These are phyloP conservation scores for Lactuca sativa DNA, from an alignment of 129 eudicot species.

Conservation along the genomic window DNA sequence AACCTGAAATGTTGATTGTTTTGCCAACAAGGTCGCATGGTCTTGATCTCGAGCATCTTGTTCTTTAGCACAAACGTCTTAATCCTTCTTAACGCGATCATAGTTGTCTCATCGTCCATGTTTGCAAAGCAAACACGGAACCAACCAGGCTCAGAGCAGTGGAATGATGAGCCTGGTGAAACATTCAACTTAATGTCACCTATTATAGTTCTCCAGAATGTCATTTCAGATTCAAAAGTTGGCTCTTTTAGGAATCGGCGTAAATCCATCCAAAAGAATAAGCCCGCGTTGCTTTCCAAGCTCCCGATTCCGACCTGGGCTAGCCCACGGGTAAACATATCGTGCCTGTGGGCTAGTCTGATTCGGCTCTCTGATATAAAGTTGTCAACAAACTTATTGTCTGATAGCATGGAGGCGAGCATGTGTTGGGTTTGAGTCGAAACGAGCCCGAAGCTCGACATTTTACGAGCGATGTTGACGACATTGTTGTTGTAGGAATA, in stretches of 20 bases:
- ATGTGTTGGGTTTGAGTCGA: slow-evolving; percentile 63
- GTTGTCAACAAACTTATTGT: slow-evolving; percentile 37
- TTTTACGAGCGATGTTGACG: slow-evolving; percentile 47
- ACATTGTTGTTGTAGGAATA: slow-evolving; percentile 64
- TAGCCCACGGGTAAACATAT: slow-evolving; percentile 47
- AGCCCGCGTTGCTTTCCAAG: slow-evolving; percentile 54
- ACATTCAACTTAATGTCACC: slow-evolving; percentile 53
- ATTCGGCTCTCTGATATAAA: slow-evolving; percentile 38
- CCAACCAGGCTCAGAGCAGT: slow-evolving; percentile 67
- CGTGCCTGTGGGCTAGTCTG: slow-evolving; percentile 44
- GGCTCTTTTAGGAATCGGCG: slow-evolving; percentile 42
- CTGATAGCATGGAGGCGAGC: slow-evolving; percentile 52
- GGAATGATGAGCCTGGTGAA: slow-evolving; percentile 57
- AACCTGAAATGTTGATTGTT: slow-evolving; percentile 31
- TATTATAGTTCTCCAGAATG: slow-evolving; percentile 46
- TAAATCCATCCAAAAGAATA: slow-evolving; percentile 66
- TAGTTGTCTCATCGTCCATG: slow-evolving; percentile 55
- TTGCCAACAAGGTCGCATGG: slow-evolving; percentile 41
- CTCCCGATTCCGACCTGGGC: slow-evolving; percentile 44
- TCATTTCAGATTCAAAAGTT: slow-evolving; percentile 45
- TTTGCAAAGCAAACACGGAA: slow-evolving; percentile 62
- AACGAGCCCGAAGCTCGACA: slow-evolving; percentile 65
- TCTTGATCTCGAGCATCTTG: slow-evolving; percentile 29
- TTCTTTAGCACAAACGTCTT: slow-evolving; percentile 35
- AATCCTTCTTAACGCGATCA: slow-evolving; percentile 47